Base-by-base conservation (phyloP, 2,329 filamentous ascomycete genomes). In the Stagonosporopsis cucurbitacearum region DNA sequence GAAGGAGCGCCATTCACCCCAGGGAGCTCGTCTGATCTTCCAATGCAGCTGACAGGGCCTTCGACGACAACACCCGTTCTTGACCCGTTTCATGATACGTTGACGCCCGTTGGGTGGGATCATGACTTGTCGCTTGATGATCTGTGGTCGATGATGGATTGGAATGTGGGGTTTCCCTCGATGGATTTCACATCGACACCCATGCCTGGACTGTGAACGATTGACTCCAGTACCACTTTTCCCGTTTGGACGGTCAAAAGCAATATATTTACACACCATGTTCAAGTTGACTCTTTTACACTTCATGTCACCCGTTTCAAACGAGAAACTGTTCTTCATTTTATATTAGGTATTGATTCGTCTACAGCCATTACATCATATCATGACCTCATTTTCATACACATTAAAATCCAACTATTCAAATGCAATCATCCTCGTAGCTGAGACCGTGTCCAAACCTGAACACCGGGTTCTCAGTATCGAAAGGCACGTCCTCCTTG, bases 401-500 rank as follows among this genome's bases (percentile, higher is more conserved):
- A 26, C 23, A 41, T 23, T 41, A n/a, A 8, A 5, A 42, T 9
- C 22, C 22, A 42, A 8, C 20, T 19, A 22, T n/a, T 30, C 25
- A 49, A n/a, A n/a, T n/a, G 20, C 46, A 48, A 12, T 62, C 30
- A 2, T 32, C 55, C 20, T 35, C 57, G 62, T 76, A 77, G 13
- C 62, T 69, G 56, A 77, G 50, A 3, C 74, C 73, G 58, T 75
- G 52, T 3, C 74, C 74, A 52, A 67, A 77, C 39, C 61, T 65
- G 46, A 73, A 76, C 1, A 72, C 63, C 2, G 74, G 72, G 46
- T 77, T 62, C 42, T 59, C 62, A 0, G 73, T 76, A 59, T 77
- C 75, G 55, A 76, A 77, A 0, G 74, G 73, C 43, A 76, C 66
- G 50, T 77, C 74, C 56, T 73, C 73, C 35, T 52, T 58, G 20